Evolutionary conservation across 2,329 filamentous ascomycete species (phyloP), one percentile per base, ranked within the genome.

Genomic region (Monosporascus ibericus): DNA sequence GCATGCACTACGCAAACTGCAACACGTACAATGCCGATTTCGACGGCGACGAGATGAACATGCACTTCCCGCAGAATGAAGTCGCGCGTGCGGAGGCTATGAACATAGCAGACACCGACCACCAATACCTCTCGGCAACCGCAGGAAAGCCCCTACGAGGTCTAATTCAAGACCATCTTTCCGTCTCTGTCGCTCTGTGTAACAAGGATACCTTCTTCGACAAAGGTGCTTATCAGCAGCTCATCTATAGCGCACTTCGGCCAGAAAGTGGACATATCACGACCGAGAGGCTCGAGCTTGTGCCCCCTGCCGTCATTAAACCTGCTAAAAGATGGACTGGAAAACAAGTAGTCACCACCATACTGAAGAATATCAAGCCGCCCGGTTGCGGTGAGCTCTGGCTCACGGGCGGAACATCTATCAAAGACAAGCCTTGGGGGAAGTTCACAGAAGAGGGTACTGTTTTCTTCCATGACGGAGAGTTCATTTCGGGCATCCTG

Each of bases 21-120:
- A 99, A 99, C 66, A 96, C 94, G 0, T 99, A 99, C 78, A 99
- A 99, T 63, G 94, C 94, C 34, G 94, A 99, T 78, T 99, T 99
- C 66, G 95, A 99, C 65, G 94, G 94, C 70, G 94, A 99, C 68
- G 94, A 99, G 71, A 99, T 99, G 94, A 99, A 99, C 70, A 95
- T 99, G 92, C 94, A 99, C 72, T 97, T 99, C 65, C 94, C 94
- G 1, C 94, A 99, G 63, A 97, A 96, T 61, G 95, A 97, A 68
- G 79, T 97, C 58, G 94, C 94, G 17, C 82, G 94, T 61, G 89
- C 92, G 2, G 94, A 99, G 73, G 94, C 94, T 2, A 80, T 95
- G 60, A 89, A 91, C 60, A 86, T 99, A 63, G 94, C 94, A 38
- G 92, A 97, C 68, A 96, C 94, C 3, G 92, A 99, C 68, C 92